These are phyloP conservation scores for Papiliotrema nemorosa DNA, from an alignment of 1,284 basidiomycete genomes.

Conservation along the genomic window DNA sequence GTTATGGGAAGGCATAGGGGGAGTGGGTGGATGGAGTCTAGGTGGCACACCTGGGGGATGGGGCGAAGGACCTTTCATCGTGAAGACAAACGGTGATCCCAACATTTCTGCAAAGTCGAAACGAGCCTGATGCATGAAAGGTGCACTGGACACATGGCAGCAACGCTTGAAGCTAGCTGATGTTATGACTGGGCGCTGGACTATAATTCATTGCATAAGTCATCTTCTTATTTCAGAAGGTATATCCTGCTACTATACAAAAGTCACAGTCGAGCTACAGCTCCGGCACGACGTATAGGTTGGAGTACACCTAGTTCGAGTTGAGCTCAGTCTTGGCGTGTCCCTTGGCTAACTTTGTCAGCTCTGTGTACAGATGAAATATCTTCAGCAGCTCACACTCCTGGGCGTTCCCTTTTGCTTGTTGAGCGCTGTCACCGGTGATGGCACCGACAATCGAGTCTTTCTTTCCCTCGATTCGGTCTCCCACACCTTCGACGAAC, in stretches of 20 bases:
- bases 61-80: constrained; percentile 28
- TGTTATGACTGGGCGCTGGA: too few relatives aligned
- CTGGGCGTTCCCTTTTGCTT: constrained; percentile 55
- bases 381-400: too few relatives aligned
- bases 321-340: constrained; percentile 33
- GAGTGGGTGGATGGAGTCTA: constrained; percentile 38
- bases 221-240: too few relatives aligned
- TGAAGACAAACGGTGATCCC: too few relatives aligned
- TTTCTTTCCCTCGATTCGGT: constrained; percentile 63
- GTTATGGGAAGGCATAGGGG: constrained; percentile 37
- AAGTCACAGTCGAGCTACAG: neutral
- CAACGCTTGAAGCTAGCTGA: too few relatives aligned
- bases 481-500: constrained; percentile 58
- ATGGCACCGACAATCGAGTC: constrained; percentile 62
- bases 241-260: too few relatives aligned
- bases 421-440: constrained; percentile 62
- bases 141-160: too few relatives aligned
- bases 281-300: neutral
- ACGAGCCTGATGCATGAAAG: too few relatives aligned
- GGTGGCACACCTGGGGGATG: constrained; percentile 37
- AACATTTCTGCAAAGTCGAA: too few relatives aligned
- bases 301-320: constrained; percentile 20
- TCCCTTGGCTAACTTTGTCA: too few relatives aligned
- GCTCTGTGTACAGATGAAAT: too few relatives aligned
- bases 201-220: too few relatives aligned